Evolutionary conservation across 1,284 basidiomycete species (phyloP).

Genomic region (Cutaneotrichosporon cutaneum): DNA sequence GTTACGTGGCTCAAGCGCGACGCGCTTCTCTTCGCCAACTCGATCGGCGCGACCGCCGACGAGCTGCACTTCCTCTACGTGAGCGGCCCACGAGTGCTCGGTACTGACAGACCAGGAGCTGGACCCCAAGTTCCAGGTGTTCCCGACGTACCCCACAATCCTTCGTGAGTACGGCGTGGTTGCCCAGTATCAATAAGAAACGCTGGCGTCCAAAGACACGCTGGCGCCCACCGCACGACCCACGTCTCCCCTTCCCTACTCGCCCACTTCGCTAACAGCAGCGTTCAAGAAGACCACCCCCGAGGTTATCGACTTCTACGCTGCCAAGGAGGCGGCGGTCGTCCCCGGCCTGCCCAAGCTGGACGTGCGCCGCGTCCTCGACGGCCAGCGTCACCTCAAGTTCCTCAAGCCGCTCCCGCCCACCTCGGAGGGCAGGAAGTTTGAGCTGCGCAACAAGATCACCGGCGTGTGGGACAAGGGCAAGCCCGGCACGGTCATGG

Average conservation of each 20-base stretch:
- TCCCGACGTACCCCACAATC: conserved; percentile 27
- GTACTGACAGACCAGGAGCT: conserved; percentile 16
- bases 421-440: conserved; percentile 21
- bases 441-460: conserved; percentile 21
- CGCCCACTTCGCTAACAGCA: neutral
- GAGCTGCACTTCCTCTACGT: conserved; percentile 28
- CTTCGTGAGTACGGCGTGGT: conserved; percentile 24
- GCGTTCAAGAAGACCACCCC: conserved; percentile 23
- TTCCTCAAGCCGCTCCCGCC: conserved; percentile 23
- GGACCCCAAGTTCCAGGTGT: conserved; percentile 23
- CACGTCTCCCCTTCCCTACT: neutral
- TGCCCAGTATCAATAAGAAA: too few species aligned
- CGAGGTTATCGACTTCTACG: conserved; percentile 27
- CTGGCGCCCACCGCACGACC: too few species aligned
- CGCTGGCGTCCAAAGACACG: too few species aligned
- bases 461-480: conserved; percentile 29
- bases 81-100: neutral
- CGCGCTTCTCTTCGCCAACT: conserved; percentile 26
- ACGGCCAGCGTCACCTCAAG: conserved; percentile 26
- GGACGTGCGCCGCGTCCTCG: conserved; percentile 22
- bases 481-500: conserved; percentile 24
- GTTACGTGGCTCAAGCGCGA: conserved; percentile 25
- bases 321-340: conserved; percentile 12
- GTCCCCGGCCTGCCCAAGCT: conserved; percentile 24
- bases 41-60: conserved; percentile 24